These are phyloP conservation scores for Cyberlindnera maritima DNA, from an alignment of 805 yeast genomes.

Conservation along the genomic window DNA sequence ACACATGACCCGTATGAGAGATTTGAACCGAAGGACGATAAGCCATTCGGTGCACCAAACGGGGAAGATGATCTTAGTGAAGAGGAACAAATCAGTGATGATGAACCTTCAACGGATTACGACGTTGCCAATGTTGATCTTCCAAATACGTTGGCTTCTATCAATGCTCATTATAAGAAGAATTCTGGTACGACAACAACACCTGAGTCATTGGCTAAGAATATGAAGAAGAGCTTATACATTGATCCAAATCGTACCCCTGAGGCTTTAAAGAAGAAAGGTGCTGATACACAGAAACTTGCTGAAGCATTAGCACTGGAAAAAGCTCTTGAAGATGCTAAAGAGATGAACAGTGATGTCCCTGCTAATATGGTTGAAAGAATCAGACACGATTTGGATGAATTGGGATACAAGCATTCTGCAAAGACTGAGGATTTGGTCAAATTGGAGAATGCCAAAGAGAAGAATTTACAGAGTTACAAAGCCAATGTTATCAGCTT, in stretches of 20 bases:
- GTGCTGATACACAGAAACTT: constrained; percentile 37
- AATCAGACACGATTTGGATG: constrained; percentile 32
- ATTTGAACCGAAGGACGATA: constrained; percentile 30
- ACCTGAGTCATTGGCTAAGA: neutral
- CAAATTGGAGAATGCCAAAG: constrained; percentile 22
- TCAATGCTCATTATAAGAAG: constrained; percentile 31
- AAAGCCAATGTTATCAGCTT: constrained; percentile 22
- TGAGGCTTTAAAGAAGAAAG: constrained; percentile 6
- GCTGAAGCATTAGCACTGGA: constrained; percentile 58
- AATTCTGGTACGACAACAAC: constrained; percentile 4
- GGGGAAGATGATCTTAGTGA: constrained; percentile 37
- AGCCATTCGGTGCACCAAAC: constrained; percentile 22
- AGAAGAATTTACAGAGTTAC: constrained; percentile 18
- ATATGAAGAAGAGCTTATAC: neutral
- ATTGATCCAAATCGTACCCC: neutral
- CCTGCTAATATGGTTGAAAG: constrained; percentile 31
- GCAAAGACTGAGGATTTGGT: constrained; percentile 18
- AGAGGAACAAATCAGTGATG: constrained; percentile 61
- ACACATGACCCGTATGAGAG: constrained; percentile 75
- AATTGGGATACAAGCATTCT: constrained; percentile 29
- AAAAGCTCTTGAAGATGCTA: constrained; percentile 58
- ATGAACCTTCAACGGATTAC: constrained; percentile 30
- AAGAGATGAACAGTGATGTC: constrained; percentile 35
- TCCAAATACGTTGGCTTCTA: constrained; percentile 28
- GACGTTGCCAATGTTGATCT: constrained; percentile 36